Evolutionary conservation across 129 eudicot species (phyloP).

Genomic region (Arctium lappa): DNA sequence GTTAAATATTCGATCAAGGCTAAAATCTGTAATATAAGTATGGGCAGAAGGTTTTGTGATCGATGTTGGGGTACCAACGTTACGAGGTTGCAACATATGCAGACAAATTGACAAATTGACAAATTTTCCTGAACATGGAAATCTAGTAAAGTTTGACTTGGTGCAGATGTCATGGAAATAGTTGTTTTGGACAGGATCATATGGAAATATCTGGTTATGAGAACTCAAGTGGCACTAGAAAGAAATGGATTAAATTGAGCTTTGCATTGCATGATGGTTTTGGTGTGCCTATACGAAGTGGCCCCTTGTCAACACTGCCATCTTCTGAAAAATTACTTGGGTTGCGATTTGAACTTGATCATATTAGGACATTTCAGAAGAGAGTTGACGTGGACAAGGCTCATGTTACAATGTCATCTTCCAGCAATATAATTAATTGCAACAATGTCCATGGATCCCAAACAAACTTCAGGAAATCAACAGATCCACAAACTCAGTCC

Average conservation of each 20-base stretch:
- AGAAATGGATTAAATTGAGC: slow-evolving; percentile 58
- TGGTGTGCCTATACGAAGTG: slow-evolving; percentile 45
- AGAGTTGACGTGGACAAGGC: slow-evolving; percentile 33
- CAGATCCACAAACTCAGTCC: no score
- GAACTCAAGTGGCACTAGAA: slow-evolving; percentile 33
- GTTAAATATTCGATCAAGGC: no score
- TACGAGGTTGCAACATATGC: no score
- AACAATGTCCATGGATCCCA: slow-evolving; percentile 34
- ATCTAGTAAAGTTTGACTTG: no score
- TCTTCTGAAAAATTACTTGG: slow-evolving; percentile 40
- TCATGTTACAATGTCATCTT: slow-evolving; percentile 35
- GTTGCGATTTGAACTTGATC: slow-evolving; percentile 61
- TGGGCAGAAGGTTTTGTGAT: no score
- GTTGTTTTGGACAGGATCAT: no score
- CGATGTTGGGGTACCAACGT: no score
- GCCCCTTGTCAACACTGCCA: slow-evolving; percentile 49
- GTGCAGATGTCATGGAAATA: not conserved
- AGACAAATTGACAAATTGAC: no score
- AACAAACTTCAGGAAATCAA: not conserved
- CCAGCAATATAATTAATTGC: slow-evolving; percentile 34
- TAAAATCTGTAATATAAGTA: no score
- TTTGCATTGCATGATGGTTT: slow-evolving; percentile 47
- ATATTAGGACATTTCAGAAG: slow-evolving; percentile 40
- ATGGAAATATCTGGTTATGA: slow-evolving; percentile 3
- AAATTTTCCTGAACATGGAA: no score